Percentiles rank a stretch among this genome's conserved stretches.
These are phyloP conservation scores for Medicago lupulina DNA, from an alignment of 306 rosid species.

Conservation along the genomic window DNA sequence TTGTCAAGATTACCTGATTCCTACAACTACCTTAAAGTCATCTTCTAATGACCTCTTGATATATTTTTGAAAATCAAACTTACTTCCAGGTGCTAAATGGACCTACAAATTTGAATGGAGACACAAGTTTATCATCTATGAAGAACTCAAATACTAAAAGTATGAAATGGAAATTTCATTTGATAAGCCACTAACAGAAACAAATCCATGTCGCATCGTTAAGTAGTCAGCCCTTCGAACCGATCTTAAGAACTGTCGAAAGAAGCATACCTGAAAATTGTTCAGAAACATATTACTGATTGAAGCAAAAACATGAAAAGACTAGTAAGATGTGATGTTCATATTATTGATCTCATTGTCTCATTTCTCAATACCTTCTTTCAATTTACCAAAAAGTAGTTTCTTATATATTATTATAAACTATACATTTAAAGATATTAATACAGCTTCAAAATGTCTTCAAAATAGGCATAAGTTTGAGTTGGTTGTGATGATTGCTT, in stretches of 20 bases:
- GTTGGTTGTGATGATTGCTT: slow-evolving; percentile 45
- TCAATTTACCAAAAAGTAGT: neutral
- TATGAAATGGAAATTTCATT: neutral
- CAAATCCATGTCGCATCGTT: slow-evolving; percentile 93
- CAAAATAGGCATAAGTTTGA: neutral
- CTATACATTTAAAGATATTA: neutral
- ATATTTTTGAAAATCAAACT: slow-evolving; percentile 92
- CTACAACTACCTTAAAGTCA: slow-evolving; percentile 96
- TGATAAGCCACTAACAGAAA: slow-evolving; percentile 62
- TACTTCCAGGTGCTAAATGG: slow-evolving; percentile 94
- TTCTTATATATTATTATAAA: too few relatives aligned
- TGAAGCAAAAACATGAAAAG: neutral
- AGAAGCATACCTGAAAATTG: slow-evolving; percentile 76
- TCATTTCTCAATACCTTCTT: too few relatives aligned
- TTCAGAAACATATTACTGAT: slow-evolving; percentile 10
- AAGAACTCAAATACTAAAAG: slow-evolving; percentile 3
- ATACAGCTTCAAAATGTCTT: neutral
- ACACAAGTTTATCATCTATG: neutral
- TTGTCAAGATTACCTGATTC: slow-evolving; percentile 75
- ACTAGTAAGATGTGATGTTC: too few relatives aligned
- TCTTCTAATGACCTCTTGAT: slow-evolving; percentile 95
- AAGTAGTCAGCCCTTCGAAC: slow-evolving; percentile 90
- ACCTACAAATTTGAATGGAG: slow-evolving; percentile 56
- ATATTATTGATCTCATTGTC: too few relatives aligned
- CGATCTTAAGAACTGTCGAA: slow-evolving; percentile 90